Base-by-base conservation (phyloP, 1,284 basidiomycete genomes). In the Agroathelia rolfsii region DNA sequence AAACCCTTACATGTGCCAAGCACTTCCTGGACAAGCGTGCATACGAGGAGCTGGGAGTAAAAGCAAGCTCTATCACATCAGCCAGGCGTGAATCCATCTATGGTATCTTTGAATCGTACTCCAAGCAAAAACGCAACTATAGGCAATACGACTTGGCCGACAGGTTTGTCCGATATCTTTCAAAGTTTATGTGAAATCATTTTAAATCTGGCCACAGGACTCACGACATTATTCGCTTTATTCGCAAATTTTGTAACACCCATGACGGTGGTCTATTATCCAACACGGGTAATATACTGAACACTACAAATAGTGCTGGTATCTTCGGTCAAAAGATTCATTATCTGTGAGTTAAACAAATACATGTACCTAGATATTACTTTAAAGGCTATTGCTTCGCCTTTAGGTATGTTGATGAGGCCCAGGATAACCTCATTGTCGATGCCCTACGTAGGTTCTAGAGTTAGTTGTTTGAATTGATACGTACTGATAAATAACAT, bases 331-430 rank as follows among this genome's bases (percentile, higher is more conserved):
- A 53, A 28, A 66, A 58, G 37, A 46, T 80, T 2, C 69, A 81
- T 41, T 76, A 65, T 42, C 40, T 82, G 74, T 81, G 37, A 33
- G 71, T 51, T 6, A n/a, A n/a, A n/a, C n/a, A n/a, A n/a, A n/a
- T n/a, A n/a, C n/a, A n/a, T n/a, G n/a, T n/a, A n/a, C n/a, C n/a
- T n/a, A n/a, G n/a, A n/a, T n/a, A n/a, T n/a, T n/a, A n/a, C 4
- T 2, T 20, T 16, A 7, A 21, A 6, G 13, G 11, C 35, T 45
- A 21, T 43, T 28, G 3, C 18, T 4, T 16, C 4, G 22, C n/a
- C 13, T 22, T 28, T 32, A 79, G 79, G 10, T 83, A 79, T 47
- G 62, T 83, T 1, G 81, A 84, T 36, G 80, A 85, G 50, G 73
- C 66, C 0, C 80, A 84, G 45, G 81, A 84, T 41, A 78, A 79